Evolutionary conservation across 495 filamentous ascomycete genomes (phyloP), one percentile per base, ranked within the genome.

Genomic region (Hyphodiscus hymeniophilus): DNA sequence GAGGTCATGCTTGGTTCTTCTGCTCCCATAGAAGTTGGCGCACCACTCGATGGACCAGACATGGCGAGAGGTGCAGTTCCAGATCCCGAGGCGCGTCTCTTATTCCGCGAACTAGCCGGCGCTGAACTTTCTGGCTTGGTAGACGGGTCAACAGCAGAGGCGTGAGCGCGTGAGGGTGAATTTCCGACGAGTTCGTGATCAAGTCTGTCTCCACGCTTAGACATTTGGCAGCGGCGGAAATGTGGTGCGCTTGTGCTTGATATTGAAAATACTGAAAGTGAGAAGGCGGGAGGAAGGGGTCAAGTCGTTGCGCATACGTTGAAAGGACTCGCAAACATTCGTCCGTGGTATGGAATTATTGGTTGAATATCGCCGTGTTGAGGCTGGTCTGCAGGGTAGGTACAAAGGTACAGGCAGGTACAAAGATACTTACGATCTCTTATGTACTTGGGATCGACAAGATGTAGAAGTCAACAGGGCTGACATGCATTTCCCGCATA

Each of bases 401-500:
- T 28, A 28, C 26, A 10, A 28, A 28, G 26, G 26, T 28, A 28
- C 26, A 28, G 26, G 26, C 20, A 48, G 50, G 51, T 51, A 54
- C 48, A 43, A 34, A 50, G 55, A 47, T 51, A 58, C 51, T 54
- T 58, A 38, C 36, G 40, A 40, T 52, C 42, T 56, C 42, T 51
- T 23, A 53, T 46, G 48, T 52, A 56, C 48, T 52, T 56, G 23
- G 41, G 30, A 51, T 46, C 18, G 48, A 49, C 21, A 20, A 20
- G 22, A 43, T 39, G 42, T 49, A 23, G 33, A 36, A 36, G 45
- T 49, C 28, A 44, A 50, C 51, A 55, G 40, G 51, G 47, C 42
- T 48, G 51, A 52, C 51, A 55, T 49, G 52, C 48, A 26, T 47
- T 47, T 55, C 42, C 51, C 46, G 52, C 51, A 52, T 49, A 43